A percentile compares a stretch with the other conserved stretches of the same genome.
Conservation (phyloP, 495 filamentous ascomycete species). For the Podospora tetraspora region DNA sequence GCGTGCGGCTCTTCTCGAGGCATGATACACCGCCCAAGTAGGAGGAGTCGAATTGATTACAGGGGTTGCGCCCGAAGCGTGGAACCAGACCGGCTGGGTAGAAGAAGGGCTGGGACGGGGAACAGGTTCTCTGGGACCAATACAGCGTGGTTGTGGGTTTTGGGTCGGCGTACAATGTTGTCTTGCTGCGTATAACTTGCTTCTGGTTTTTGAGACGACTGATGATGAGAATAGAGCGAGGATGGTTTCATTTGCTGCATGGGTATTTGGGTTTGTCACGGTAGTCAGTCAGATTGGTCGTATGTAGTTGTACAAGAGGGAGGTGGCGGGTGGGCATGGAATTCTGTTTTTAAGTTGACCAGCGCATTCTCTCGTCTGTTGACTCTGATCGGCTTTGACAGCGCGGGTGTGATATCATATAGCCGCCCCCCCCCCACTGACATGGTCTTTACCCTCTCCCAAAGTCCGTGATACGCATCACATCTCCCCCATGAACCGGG, state of each 20-base stretch:
- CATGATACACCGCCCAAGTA: neutral
- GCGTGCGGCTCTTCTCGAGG: neutral
- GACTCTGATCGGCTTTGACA: neutral
- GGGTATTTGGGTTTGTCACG: neutral
- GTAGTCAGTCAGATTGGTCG: neutral
- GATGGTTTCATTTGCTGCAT: neutral
- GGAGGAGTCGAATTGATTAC: neutral
- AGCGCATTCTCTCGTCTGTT: too few relatives aligned
- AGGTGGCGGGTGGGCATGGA: neutral
- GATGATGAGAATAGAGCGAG: constrained; percentile 11
- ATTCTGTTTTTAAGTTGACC: too few relatives aligned
- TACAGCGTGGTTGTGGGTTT: constrained; percentile 1
- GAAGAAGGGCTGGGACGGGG: neutral
- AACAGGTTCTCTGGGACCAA: neutral
- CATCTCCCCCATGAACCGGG: too few relatives aligned
- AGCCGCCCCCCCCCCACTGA: neutral
- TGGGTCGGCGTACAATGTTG: constrained; percentile 3
- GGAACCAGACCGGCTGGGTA: neutral
- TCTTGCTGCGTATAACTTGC: constrained; percentile 1
- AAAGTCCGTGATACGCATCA: too few relatives aligned
- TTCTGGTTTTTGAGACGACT: constrained; percentile 2
- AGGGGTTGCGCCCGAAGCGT: neutral
- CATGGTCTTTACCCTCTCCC: neutral
- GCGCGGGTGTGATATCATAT: neutral
- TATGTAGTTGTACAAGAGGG: neutral